Percentiles rank a stretch among this genome's conserved stretches.
Evolutionary conservation across 2,329 filamentous ascomycete genomes (phyloP).

Genomic region (Xylaria sp.): DNA sequence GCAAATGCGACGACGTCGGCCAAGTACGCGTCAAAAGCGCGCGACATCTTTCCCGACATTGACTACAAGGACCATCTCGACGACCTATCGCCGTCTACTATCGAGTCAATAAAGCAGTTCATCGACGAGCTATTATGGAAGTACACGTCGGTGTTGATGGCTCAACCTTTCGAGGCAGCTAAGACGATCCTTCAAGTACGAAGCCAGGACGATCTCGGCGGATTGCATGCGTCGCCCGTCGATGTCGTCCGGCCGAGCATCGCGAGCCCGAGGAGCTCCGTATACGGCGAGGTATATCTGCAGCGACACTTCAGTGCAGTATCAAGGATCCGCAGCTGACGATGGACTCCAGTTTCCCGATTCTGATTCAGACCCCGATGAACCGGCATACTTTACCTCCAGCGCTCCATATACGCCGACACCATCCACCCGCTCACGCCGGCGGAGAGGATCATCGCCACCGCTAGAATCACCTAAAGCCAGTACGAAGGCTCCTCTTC

Average conservation of each 20-base stretch:
- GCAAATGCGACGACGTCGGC: conserved; percentile 51
- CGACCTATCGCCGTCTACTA: conserved; percentile 77
- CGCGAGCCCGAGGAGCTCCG: conserved; percentile 49
- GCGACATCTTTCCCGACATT: conserved; percentile 87
- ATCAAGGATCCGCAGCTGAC: conserved; percentile 29
- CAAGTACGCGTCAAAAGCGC: conserved; percentile 71
- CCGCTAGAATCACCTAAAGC: conserved; percentile 49
- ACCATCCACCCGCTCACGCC: conserved; percentile 52
- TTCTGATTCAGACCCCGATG: conserved; percentile 77
- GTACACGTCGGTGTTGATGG: conserved; percentile 87
- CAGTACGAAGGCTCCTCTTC: conserved; percentile 50
- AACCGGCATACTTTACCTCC: conserved; percentile 86
- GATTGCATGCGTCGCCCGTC: conserved; percentile 44
- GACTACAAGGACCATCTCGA: conserved; percentile 90
- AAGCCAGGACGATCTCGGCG: conserved; percentile 62
- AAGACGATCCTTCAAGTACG: conserved; percentile 90
- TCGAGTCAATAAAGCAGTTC: conserved; percentile 79
- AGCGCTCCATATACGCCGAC: conserved; percentile 66
- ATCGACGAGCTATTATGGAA: conserved; percentile 90
- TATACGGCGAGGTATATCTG: conserved; percentile 49
- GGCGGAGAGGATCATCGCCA: conserved; percentile 48
- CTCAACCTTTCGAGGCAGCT: conserved; percentile 96
- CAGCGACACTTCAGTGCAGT: conserved; percentile 27
- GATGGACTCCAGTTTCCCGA: conserved; percentile 55
- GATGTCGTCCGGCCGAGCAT: conserved; percentile 48